Evolutionary conservation across 2,329 filamentous ascomycete genomes (phyloP), one percentile per base, ranked within the genome.

Genomic region (Coniochaeta pulveracea): DNA sequence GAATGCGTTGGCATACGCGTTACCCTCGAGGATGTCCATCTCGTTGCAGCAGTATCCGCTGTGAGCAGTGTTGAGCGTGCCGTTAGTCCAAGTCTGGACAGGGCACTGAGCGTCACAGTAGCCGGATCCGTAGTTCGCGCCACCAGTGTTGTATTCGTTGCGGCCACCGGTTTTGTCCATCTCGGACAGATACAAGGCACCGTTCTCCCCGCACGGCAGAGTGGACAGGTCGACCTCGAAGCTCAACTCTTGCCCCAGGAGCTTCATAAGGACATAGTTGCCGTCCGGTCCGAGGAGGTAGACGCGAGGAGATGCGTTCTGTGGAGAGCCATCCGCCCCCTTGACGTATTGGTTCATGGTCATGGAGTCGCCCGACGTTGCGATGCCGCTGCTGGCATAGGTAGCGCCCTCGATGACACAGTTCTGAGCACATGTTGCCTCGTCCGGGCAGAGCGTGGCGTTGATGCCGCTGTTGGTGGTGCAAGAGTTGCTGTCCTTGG

Each of bases 161-260:
- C 61, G 34, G 23, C 71, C 71, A 46, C 73, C 73, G 46, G 75
- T 69, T 6, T 63, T 56, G n/a, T 68, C 63, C 72, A 80, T 78
- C 43, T 64, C 56, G 15, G 69, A 62, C 24, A 78, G 66, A 57
- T 77, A 76, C 21, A 78, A 52, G 16, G 72, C 73, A 35, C 72
- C 74, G 51, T 79, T 78, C 41, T 78, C 52, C 34, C 75, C 75
- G 43, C 75, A 79, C 27, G 69, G 66, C 12, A 77, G 58, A 37
- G 64, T 61, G 22, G 72, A 76, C 23, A 75, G 61, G 47, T 79
- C 73, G 12, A 77, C 71, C 33, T 75, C 71, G 37, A 77, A 74
- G 11, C 66, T 69, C 47, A 79, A 66, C 47, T 79, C 73, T 44
- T 69, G 57, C 52, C 68, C 68, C 36, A 67, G 59, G 29, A 76